These are phyloP conservation scores for Strobilomyces confusus DNA, from an alignment of 768 basidiomycete species.

Conservation along the genomic window DNA sequence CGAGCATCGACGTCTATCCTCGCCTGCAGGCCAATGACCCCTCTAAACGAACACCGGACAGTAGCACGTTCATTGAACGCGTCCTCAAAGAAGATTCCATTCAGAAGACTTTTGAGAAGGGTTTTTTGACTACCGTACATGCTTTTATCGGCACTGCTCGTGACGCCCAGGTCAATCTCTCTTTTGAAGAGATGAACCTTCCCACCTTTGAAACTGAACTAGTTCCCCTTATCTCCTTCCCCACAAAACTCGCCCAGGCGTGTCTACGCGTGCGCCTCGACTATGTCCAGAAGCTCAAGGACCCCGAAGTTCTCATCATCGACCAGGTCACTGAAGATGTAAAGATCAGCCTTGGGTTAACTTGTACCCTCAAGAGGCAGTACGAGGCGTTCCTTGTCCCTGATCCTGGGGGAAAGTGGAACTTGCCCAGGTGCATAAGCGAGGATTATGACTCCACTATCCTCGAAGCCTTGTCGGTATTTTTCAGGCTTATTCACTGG, in stretches of 20 bases:
- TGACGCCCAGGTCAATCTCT: constrained; percentile 79
- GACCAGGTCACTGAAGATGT: constrained; percentile 94
- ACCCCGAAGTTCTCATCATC: constrained; percentile 85
- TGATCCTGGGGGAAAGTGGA: constrained; percentile 86
- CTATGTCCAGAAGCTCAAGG: constrained; percentile 81
- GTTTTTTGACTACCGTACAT: constrained; percentile 83
- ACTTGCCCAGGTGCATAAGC: constrained; percentile 80
- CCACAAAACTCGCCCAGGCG: constrained; percentile 90
- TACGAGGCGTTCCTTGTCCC: constrained; percentile 89
- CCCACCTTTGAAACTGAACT: constrained; percentile 89
- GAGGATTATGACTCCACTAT: constrained; percentile 90
- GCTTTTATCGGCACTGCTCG: constrained; percentile 82
- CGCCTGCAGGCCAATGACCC: constrained; percentile 30
- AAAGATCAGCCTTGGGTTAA: constrained; percentile 84
- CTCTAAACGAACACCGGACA: constrained; percentile 51
- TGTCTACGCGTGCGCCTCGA: constrained; percentile 85
- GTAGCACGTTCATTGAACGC: constrained; percentile 88
- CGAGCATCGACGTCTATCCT: constrained; percentile 49
- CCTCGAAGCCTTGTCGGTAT: constrained; percentile 78
- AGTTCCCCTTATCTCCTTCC: constrained; percentile 91
- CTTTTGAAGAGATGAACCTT: constrained; percentile 82
- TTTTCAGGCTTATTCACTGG: constrained; percentile 94
- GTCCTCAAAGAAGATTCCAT: constrained; percentile 96
- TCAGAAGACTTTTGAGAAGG: constrained; percentile 89
- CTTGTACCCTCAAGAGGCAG: constrained; percentile 92